Evolutionary conservation across 305 asterid genomes (phyloP), one percentile per base, ranked within the genome.

Genomic region (Solanum hybrid): DNA sequence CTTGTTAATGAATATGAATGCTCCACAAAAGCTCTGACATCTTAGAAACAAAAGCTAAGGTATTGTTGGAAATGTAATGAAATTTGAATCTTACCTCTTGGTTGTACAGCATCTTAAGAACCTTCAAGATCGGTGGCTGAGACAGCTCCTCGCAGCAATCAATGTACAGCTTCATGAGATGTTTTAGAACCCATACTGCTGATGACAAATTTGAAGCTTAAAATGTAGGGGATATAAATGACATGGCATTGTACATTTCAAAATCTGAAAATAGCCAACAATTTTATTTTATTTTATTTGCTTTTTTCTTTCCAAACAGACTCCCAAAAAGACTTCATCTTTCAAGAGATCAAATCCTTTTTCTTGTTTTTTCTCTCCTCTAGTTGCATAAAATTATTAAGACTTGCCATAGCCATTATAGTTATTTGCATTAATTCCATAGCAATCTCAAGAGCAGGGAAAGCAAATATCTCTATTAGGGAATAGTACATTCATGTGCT

Each of bases 161-260:
- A 41, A 96, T 90, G 90, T 98, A 97, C 79, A 95, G 94, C 90
- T 94, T 95, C 98, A 98, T 93, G 90, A 96, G 91, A 91, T 92
- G 94, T 93, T 95, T 98, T 75, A 94, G 97, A 91, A 95, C 97
- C 98, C 98, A 95, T 89, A 91, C 99, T 95, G 95, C 93, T 75
- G 78, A 90, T 83, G 91, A 88, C 34, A 45, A 39, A 88, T 75
- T 89, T 79, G 86, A 38, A 89, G 75, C 87, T 77, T 89, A 79
- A 51, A 20, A 89, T 32, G 38, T 57, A 13, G 31, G 39, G 73
- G 41, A 51, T 31, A 84, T 51, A 84, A 51, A 29, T 51, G 17
- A 3, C 88, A 57, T 11, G 45, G 45, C 77, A 20, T 85, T 85
- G 31, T 6, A 51, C 3, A 83, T 31, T 20, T 57, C 77, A 17